A percentile compares a stretch with the other conserved stretches of the same genome.
Conservation (phyloP, 257 asterid species). For the Lavandula angustifolia region DNA sequence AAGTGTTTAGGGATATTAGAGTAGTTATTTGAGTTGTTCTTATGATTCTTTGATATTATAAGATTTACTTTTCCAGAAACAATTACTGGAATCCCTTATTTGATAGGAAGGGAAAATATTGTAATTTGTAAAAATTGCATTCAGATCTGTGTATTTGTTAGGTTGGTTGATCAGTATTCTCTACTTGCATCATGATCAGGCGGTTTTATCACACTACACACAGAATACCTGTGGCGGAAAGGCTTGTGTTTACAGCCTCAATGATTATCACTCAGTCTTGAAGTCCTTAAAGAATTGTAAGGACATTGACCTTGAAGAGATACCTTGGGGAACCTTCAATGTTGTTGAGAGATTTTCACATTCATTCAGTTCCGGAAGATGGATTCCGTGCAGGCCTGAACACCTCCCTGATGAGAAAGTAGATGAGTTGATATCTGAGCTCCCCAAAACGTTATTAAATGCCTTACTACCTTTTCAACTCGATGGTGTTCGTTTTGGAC, state of each 20-base stretch:
- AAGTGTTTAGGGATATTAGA: not conserved
- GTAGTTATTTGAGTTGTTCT: not conserved
- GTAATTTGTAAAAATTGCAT: constrained; percentile 2
- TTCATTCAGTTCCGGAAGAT: constrained; percentile 53
- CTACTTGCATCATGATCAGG: constrained; percentile 46
- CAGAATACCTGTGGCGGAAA: constrained; percentile 73
- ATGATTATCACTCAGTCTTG: constrained; percentile 65
- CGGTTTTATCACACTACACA: constrained; percentile 68
- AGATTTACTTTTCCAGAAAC: not conserved
- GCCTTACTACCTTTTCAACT: constrained; percentile 83
- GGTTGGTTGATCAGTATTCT: constrained; percentile 21
- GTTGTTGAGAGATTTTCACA: constrained; percentile 76
- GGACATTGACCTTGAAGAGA: constrained; percentile 74
- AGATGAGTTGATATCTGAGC: constrained; percentile 61
- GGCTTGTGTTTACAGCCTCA: constrained; percentile 65
- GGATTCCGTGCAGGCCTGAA: constrained; percentile 93
- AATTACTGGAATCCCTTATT: not conserved
- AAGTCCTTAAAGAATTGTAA: constrained; percentile 62
- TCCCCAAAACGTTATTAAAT: constrained; percentile 61
- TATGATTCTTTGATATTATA: constrained; percentile 11
- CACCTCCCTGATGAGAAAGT: constrained; percentile 83
- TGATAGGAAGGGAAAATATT: not conserved
- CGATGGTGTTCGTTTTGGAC: constrained; percentile 85
- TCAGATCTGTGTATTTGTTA: constrained; percentile 2
- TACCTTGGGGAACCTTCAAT: constrained; percentile 85